Conservation (phyloP, 805 yeast species). For the Ogataea zsoltii region DNA sequence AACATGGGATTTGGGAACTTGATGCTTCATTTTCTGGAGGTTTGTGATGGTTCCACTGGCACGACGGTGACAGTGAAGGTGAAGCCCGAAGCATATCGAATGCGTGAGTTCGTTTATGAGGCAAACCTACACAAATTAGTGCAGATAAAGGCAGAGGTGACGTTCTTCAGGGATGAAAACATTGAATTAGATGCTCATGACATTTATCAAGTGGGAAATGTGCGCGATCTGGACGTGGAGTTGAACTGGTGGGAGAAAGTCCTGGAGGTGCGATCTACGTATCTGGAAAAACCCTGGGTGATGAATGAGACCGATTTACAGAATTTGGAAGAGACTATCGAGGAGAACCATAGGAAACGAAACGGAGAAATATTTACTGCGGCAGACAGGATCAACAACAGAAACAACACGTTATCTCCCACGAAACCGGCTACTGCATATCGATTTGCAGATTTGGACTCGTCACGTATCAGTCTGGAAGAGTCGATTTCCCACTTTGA, state of each 20-base stretch:
- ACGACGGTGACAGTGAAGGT: constrained; percentile 29
- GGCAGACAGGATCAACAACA: constrained; percentile 1
- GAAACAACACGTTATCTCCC: constrained; percentile 1
- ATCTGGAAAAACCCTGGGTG: constrained; percentile 38
- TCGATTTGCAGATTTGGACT: constrained; percentile 1
- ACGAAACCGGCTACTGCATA: neutral
- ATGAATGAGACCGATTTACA: constrained; percentile 19
- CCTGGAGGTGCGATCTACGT: constrained; percentile 22
- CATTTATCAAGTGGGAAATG: constrained; percentile 25
- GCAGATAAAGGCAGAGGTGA: constrained; percentile 28
- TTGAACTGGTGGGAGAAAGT: constrained; percentile 39
- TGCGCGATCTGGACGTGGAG: constrained; percentile 30
- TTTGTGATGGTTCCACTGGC: constrained; percentile 35
- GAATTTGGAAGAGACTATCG: constrained; percentile 6
- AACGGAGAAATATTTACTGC: neutral
- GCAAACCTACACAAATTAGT: constrained; percentile 31
- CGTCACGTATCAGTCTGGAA: neutral
- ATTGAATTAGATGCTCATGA: constrained; percentile 35
- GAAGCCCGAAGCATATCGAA: constrained; percentile 17
- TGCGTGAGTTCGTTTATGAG: no score
- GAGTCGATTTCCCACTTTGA: neutral
- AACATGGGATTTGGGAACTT: constrained; percentile 8
- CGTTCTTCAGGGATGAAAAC: constrained; percentile 14
- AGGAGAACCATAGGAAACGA: neutral
- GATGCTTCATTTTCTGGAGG: constrained; percentile 23